Conservation (phyloP, 805 yeast species). For the Huiozyma naganishii region DNA sequence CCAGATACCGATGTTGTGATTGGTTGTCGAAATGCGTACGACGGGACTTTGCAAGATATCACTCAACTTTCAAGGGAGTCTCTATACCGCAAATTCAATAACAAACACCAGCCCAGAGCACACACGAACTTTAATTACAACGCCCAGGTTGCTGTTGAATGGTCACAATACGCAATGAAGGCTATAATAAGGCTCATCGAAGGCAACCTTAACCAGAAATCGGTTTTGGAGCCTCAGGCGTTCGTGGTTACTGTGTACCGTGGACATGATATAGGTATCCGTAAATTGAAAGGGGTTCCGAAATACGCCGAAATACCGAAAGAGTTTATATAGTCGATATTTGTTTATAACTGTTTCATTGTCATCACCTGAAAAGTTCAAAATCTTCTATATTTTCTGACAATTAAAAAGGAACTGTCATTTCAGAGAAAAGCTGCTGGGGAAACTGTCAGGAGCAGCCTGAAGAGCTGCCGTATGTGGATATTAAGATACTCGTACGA, state of each 20-base stretch:
- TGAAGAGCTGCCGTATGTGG: constrained; percentile 16
- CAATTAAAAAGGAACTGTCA: too few species aligned
- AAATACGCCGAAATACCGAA: constrained; percentile 5
- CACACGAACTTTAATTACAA: constrained; percentile 15
- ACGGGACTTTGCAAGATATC: constrained; percentile 18
- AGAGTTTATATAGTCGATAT: neutral
- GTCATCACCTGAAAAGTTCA: neutral
- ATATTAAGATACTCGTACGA: constrained; percentile 15
- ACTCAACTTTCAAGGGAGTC: constrained; percentile 13
- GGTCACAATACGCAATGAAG: constrained; percentile 18
- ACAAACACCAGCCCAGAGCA: constrained; percentile 7
- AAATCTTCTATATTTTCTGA: neutral
- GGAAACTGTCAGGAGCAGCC: too few species aligned
- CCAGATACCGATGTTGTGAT: constrained; percentile 22
- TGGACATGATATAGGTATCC: constrained; percentile 6
- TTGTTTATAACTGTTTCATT: neutral
- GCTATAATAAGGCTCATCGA: constrained; percentile 10
- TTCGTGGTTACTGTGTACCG: constrained; percentile 13
- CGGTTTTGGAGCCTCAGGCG: constrained; percentile 6
- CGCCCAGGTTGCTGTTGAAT: constrained; percentile 13
- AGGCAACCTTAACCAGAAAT: constrained; percentile 1
- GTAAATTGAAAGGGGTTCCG: constrained; percentile 8
- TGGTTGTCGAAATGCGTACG: constrained; percentile 20
- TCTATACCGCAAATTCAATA: constrained; percentile 14
- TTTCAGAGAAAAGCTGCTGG: too few species aligned